A percentile compares a stretch with the other conserved stretches of the same genome.
Conservation (phyloP, 495 filamentous ascomycete species). For the Lentithecium fluviatile region DNA sequence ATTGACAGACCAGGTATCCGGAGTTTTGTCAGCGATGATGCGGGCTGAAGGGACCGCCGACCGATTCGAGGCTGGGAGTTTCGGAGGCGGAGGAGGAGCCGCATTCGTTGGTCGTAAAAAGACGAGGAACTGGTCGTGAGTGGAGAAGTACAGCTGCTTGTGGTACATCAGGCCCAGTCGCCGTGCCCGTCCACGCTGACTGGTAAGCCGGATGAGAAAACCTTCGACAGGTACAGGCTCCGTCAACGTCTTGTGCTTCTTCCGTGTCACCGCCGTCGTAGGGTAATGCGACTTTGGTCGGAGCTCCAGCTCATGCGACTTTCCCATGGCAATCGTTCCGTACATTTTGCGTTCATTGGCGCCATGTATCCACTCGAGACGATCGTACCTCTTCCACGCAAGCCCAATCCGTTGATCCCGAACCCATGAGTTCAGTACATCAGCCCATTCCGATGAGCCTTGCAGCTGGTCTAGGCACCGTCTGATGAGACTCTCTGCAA, state of each 20-base stretch:
- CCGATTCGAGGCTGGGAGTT: constrained; percentile 44
- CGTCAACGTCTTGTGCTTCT: constrained; percentile 44
- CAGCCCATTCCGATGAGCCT: constrained; percentile 59
- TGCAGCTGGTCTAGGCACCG: constrained; percentile 61
- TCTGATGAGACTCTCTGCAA: constrained; percentile 56
- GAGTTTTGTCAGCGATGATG: constrained; percentile 58
- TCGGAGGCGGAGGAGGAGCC: constrained; percentile 65
- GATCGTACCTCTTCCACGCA: constrained; percentile 75
- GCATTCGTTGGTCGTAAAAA: constrained; percentile 67
- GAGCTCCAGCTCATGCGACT: constrained; percentile 71
- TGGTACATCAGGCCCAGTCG: constrained; percentile 64
- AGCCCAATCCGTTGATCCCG: constrained; percentile 64
- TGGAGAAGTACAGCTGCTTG: constrained; percentile 70
- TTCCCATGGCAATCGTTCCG: constrained; percentile 70
- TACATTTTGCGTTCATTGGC: constrained; percentile 72
- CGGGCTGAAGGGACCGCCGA: constrained; percentile 55
- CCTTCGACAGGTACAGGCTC: constrained; percentile 71
- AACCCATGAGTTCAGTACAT: constrained; percentile 62
- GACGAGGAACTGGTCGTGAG: constrained; percentile 65
- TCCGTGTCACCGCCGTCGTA: constrained; percentile 48
- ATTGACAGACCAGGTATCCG: constrained; percentile 62
- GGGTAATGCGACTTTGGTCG: constrained; percentile 70
- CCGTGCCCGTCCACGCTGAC: constrained; percentile 61
- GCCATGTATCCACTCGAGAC: constrained; percentile 73
- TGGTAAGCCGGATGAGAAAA: constrained; percentile 68